A percentile compares a stretch with the other conserved stretches of the same genome.
phyloP scores from a whole-genome alignment of 805 yeast genomes.

The Saccharomycopsis fermentans region DNA sequence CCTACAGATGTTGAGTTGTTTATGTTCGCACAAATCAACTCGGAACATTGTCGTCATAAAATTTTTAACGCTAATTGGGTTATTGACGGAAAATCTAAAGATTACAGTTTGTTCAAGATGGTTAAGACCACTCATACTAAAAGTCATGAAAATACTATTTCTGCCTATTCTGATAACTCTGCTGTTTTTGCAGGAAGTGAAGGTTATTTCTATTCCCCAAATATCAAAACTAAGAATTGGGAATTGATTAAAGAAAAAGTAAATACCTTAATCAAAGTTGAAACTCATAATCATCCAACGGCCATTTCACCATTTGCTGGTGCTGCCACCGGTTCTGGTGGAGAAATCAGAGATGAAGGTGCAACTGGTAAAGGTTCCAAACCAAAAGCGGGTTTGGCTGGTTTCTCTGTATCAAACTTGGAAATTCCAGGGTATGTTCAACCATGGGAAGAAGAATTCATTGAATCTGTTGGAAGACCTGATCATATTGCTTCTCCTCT shows the following conservation, averaged over 20 bases:
- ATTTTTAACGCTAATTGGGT: constrained; percentile 98
- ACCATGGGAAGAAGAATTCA: constrained; percentile 87
- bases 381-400: constrained; percentile 92
- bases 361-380: constrained; percentile 98
- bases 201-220: constrained; percentile 65
- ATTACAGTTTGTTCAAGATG: constrained; percentile 79
- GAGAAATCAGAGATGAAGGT: constrained; percentile 99
- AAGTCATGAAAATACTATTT: constrained; percentile 72
- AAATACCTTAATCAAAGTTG: constrained; percentile 88
- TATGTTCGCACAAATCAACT: constrained; percentile 99
- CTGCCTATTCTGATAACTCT: constrained; percentile 96
- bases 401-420: constrained; percentile 86
- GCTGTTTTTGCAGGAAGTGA: constrained; percentile 84
- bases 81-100: constrained; percentile 71
- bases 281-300: constrained; percentile 98
- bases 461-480: constrained; percentile 74
- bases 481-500: constrained; percentile 84
- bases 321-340: constrained; percentile 99
- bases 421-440: constrained; percentile 74
- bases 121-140: constrained; percentile 84
- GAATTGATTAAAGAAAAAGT: constrained; percentile 63
- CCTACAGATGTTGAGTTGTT: constrained; percentile 97
- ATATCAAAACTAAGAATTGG: constrained; percentile 64
- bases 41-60: constrained; percentile 98
- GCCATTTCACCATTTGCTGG: constrained; percentile 99